phyloP scores from a whole-genome alignment of 2,329 filamentous ascomycete species.

The Phoma sp. region DNA sequence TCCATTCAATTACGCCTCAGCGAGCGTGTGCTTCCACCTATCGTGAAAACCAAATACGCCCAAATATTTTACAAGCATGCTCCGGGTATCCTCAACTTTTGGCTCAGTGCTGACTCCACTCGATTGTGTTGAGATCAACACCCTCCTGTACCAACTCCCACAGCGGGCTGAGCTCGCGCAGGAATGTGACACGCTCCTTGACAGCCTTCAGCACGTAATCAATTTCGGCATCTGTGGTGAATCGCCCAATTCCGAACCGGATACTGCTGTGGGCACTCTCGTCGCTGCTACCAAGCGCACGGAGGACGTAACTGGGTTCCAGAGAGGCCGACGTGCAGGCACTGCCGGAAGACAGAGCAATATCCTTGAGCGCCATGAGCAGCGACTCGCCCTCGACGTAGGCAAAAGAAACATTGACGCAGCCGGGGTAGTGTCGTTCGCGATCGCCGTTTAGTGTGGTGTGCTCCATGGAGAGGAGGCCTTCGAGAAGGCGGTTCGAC shows the following conservation, averaged over 20 bases:
- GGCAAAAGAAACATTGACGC: slow-evolving; percentile 97
- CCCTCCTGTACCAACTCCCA: slow-evolving; percentile 99
- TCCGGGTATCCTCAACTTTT: slow-evolving; percentile 17
- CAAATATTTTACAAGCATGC: slow-evolving; percentile 33
- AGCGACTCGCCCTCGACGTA: slow-evolving; percentile 98
- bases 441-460: slow-evolving; percentile 89
- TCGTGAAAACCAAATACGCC: slow-evolving; percentile 15
- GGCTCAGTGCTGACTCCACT: slow-evolving; percentile 93
- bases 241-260: slow-evolving; percentile 94
- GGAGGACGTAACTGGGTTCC: slow-evolving; percentile 94
- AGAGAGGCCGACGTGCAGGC: slow-evolving; percentile 97
- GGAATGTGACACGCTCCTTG: slow-evolving; percentile 85
- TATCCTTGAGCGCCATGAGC: slow-evolving; percentile 97
- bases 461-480: slow-evolving; percentile 88
- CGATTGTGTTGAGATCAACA: slow-evolving; percentile 91
- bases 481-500: slow-evolving; percentile 82
- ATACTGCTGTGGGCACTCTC: slow-evolving; percentile 98
- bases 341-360: slow-evolving; percentile 93
- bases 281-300: slow-evolving; percentile 93
- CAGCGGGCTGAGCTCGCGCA: slow-evolving; percentile 91
- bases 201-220: slow-evolving; percentile 98
- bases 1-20: slow-evolving; percentile 26
- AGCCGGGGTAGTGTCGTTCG: slow-evolving; percentile 87
- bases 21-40: slow-evolving; percentile 30
- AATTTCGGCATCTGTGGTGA: slow-evolving; percentile 93